A percentile compares a stretch with the other conserved stretches of the same genome.
phyloP scores from a whole-genome alignment of 2,329 filamentous ascomycete species.

The Calonectria leucothoes region DNA sequence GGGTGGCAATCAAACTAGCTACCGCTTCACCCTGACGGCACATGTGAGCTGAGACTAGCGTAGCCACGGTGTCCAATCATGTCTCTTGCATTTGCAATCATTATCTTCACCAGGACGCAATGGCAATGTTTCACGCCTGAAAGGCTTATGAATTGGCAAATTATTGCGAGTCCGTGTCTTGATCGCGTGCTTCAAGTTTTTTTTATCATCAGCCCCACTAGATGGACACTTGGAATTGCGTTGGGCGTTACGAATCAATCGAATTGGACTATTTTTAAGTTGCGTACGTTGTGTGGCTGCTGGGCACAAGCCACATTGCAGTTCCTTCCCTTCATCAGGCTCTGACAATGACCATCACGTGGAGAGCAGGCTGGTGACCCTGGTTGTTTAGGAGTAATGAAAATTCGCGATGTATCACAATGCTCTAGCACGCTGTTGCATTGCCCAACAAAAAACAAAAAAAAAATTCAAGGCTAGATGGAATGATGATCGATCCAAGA shows the following conservation, averaged over 20 bases:
- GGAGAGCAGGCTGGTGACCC: background rate
- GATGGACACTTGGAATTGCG: background rate
- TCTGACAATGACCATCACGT: background rate
- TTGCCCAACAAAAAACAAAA: background rate
- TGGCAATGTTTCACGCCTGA: background rate
- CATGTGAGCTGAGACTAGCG: background rate
- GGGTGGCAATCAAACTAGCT: background rate
- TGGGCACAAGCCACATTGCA: background rate
- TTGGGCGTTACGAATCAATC: background rate
- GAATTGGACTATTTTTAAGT: background rate
- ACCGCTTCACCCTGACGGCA: background rate
- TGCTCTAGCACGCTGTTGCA: background rate
- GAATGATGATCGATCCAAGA: constrained; percentile 14
- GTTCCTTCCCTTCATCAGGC: background rate
- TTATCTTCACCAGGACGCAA: background rate
- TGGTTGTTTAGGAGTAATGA: background rate
- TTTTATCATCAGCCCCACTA: background rate
- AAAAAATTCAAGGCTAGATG: background rate
- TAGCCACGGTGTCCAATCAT: background rate
- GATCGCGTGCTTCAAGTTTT: background rate
- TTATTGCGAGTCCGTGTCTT: background rate
- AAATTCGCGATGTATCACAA: background rate
- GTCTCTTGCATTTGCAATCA: background rate
- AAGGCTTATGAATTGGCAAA: background rate
- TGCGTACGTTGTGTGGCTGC: background rate